phyloP scores from a whole-genome alignment of 306 rosid genomes.

The Castanea mollissima region DNA sequence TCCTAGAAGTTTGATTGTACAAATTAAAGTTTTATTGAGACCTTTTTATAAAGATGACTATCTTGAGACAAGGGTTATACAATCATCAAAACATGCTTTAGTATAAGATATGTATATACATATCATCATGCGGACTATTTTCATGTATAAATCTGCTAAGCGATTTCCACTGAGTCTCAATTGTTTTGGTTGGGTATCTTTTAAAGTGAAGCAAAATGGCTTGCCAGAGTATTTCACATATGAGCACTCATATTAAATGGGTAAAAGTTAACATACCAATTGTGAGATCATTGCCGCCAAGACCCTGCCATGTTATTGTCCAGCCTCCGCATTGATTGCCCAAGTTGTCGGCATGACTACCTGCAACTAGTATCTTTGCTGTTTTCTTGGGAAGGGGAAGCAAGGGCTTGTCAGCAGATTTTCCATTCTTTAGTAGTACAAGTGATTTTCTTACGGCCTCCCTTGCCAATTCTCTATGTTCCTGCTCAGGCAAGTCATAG shows the following conservation, averaged over 20 bases:
- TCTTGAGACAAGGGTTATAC: too few species aligned
- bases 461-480: slow-evolving; percentile 83
- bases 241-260: not conserved
- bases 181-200: too few species aligned
- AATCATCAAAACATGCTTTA: too few species aligned
- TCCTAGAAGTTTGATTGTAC: too few species aligned
- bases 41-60: too few species aligned
- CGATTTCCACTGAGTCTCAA: too few species aligned
- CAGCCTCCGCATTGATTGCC: slow-evolving; percentile 98
- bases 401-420: slow-evolving; percentile 44
- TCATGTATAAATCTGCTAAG: not conserved
- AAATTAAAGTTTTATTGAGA: too few species aligned
- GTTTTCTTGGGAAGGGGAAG: slow-evolving; percentile 92
- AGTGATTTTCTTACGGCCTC: slow-evolving; percentile 95
- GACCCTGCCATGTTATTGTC: slow-evolving; percentile 97
- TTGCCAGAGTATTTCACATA: too few species aligned
- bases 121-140: not conserved
- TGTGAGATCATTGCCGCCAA: slow-evolving; percentile 64
- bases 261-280: slow-evolving; percentile 43
- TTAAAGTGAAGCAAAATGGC: not conserved
- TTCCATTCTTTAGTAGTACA: slow-evolving; percentile 83
- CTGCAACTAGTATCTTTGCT: slow-evolving; percentile 70
- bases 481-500: slow-evolving; percentile 42
- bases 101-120: not conserved
- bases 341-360: slow-evolving; percentile 86